phyloP scores from a whole-genome alignment of 73 alveolate species.

The Stentor coeruleus region DNA sequence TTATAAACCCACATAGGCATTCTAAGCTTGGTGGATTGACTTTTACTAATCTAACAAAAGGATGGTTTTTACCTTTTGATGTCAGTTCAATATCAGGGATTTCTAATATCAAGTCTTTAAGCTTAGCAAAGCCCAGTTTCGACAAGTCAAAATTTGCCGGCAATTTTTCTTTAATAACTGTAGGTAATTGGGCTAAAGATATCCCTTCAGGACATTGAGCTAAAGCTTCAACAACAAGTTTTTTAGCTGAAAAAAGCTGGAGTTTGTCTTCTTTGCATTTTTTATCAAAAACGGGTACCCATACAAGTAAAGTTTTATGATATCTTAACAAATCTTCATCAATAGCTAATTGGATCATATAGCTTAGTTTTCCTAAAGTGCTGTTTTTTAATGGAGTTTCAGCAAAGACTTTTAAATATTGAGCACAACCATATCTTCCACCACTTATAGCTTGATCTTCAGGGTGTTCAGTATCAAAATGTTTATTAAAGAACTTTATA shows the following conservation, averaged over 20 bases:
- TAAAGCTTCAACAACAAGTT: constrained; percentile 47
- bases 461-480: too few species aligned
- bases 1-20: too few species aligned
- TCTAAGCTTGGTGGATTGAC: too few species aligned
- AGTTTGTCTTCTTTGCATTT: constrained; percentile 38
- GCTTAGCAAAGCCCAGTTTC: constrained; percentile 57
- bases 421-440: constrained; percentile 73
- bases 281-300: constrained; percentile 40
- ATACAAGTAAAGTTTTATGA: constrained; percentile 46
- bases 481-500: too few species aligned
- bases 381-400: constrained; percentile 32
- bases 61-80: constrained; percentile 39
- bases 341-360: constrained; percentile 51
- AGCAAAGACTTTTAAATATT: constrained; percentile 56
- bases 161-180: constrained; percentile 35
- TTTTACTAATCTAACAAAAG: too few species aligned
- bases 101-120: constrained; percentile 48
- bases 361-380: constrained; percentile 50
- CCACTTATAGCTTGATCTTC: constrained; percentile 56
- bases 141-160: constrained; percentile 35
- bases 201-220: constrained; percentile 41
- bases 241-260: constrained; percentile 39
- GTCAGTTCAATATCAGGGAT: constrained; percentile 39
- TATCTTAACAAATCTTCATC: constrained; percentile 57
- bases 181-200: constrained; percentile 50